Evolutionary conservation across 108 stramenopile species (phyloP).

Genomic region (Nannochloropsis salina): DNA sequence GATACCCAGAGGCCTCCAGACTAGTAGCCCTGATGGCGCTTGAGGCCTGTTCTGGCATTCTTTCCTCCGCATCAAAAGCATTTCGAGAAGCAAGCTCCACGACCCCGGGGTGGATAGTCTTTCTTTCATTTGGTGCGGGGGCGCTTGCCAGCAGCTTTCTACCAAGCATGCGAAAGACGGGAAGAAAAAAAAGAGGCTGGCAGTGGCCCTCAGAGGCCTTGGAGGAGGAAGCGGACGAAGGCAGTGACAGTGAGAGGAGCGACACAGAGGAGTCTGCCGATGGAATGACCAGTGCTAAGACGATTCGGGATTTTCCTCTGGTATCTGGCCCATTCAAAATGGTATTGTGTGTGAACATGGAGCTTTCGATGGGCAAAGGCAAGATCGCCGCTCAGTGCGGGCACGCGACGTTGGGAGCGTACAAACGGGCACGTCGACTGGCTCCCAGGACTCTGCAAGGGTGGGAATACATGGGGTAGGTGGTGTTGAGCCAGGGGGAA

Average conservation of each 20-base stretch:
- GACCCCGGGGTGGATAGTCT: neutral
- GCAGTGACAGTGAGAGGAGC: neutral
- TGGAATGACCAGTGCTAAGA: conserved; percentile 28
- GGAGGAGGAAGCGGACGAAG: neutral
- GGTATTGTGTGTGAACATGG: conserved; percentile 51
- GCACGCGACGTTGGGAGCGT: conserved; percentile 52
- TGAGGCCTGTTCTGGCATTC: neutral
- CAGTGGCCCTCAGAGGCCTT: neutral
- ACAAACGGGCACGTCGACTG: conserved; percentile 29
- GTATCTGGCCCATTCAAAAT: conserved; percentile 53
- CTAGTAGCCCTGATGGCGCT: neutral
- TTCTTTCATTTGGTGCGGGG: neutral
- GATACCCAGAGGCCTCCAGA: too few relatives aligned
- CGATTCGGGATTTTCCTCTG: conserved; percentile 27
- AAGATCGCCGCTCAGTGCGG: conserved; percentile 55
- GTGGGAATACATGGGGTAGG: conserved; percentile 18
- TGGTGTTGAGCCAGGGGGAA: too few relatives aligned
- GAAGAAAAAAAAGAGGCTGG: neutral
- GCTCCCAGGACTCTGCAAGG: neutral
- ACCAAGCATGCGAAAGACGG: neutral
- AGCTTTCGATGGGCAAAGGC: conserved; percentile 57
- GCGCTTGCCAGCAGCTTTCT: neutral
- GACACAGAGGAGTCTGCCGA: conserved; percentile 25
- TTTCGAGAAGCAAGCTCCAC: neutral
- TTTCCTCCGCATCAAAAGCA: neutral